These are phyloP conservation scores for Leucaena leucocephala DNA, from an alignment of 306 rosid species.

Conservation along the genomic window DNA sequence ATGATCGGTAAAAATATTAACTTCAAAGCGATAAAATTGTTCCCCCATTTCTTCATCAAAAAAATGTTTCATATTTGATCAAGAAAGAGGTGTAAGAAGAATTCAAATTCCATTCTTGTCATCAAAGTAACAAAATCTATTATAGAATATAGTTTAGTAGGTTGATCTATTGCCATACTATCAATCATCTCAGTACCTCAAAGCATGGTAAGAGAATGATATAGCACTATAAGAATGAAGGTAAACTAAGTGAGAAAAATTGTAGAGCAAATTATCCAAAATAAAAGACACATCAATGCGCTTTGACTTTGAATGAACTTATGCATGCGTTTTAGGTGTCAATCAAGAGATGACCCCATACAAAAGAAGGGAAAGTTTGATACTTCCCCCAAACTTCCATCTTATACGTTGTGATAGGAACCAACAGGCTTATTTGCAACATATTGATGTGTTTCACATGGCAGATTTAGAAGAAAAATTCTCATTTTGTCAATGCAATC, in stretches of 20 bases:
- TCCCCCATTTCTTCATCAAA: not conserved
- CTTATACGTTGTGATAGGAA: not conserved
- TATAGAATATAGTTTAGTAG: conserved; percentile 4
- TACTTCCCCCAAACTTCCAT: not conserved
- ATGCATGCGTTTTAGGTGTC: not conserved
- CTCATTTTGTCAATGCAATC: conserved; percentile 14
- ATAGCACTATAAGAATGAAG: not conserved
- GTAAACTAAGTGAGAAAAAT: not conserved
- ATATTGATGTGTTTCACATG: conserved; percentile 3
- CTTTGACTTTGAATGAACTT: not conserved
- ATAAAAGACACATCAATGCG: not conserved
- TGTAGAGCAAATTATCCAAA: conserved; percentile 14
- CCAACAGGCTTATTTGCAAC: conserved; percentile 17
- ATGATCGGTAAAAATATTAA: conserved; percentile 14
- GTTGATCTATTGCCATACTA: conserved; percentile 11
- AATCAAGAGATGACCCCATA: not conserved
- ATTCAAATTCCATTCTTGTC: not conserved
- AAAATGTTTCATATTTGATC: not conserved
- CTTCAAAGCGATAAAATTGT: conserved; percentile 6
- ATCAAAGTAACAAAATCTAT: conserved; percentile 18
- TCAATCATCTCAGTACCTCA: conserved; percentile 19
- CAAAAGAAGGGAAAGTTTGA: not conserved
- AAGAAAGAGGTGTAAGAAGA: not conserved
- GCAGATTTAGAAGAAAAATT: conserved; percentile 2
- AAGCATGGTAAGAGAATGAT: not conserved